Evolutionary conservation across 257 asterid species (phyloP), one percentile per base, ranked within the genome.

Genomic region (Primulina tabacum): DNA sequence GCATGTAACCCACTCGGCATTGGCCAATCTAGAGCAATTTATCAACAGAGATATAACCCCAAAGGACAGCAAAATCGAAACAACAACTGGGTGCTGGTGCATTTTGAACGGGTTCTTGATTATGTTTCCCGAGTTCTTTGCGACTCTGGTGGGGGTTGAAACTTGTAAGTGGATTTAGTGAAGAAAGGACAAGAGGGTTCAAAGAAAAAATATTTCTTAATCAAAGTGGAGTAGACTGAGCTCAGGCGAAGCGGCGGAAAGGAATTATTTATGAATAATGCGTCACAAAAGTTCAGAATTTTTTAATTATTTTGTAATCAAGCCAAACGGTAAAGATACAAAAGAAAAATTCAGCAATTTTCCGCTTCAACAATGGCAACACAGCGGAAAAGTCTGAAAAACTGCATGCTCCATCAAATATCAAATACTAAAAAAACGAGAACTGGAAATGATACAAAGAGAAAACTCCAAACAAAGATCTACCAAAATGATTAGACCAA

Each of bases 1-100:
- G 32, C 74, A 70, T 12, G 71, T 77, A 52, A n/a, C 38, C 71
- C 71, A 26, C 60, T 18, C 76, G 71, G 71, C 67, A 34, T 50
- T 21, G 53, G 37, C 73, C n/a, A 61, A n/a, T 33, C 63, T 53
- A 69, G n/a, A 35, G 58, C 21, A 43, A 60, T 52, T 20, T 33
- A 60, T 35, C 29, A 60, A 70, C 18, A 9, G 12, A 4, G 18
- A 35, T 59, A 34, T 3, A 35, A 30, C 67, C 24, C 35, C 56
- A 28, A 60, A 26, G 68, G 67, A 70, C 2, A 17, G 32, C 32
- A 70, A 26, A 70, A 38, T 60, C 4, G 60, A 17, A 56, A 57
- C 14, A 5, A 20, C 58, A 33, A 7, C 16, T n/a, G 33, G 47
- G 20, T 65, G 2, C 17, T 40, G 29, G 7, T 26, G 18, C 47